Base-by-base conservation (phyloP, 306 rosid species). In the Medicago lupulina region DNA sequence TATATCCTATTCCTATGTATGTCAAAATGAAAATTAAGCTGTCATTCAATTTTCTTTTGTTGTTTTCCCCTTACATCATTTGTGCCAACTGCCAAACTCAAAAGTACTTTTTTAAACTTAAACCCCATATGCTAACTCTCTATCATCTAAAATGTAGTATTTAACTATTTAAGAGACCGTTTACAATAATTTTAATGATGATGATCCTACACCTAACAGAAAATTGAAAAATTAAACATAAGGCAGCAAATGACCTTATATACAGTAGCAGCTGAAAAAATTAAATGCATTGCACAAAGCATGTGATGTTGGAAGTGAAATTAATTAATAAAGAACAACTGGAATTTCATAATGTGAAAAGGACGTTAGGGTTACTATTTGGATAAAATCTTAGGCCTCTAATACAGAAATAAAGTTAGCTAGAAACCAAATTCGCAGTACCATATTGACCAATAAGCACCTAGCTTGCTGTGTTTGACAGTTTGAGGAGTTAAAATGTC, bases 201-300 rank as follows among this genome's bases (percentile, higher is more conserved):
- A 47, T 23, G 23, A 49, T 61, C 39, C 46, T 47, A 61, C 51
- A 49, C 15, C 9, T 14, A 38, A 38, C 11, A 34, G 7, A 66
- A 77, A 67, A 78, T 38, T 43, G 66, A 50, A 15, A 78, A 43
- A 43, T 3, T 43, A 43, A 43, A 34, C 38, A 5, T 34, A 4
- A 34, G 38, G 38, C 38, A 31, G 6, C 36, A 50, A 47, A 47
- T 15, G 54, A 67, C 23, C 5, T 23, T 39, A 77, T 70, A 60
- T 70, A 59, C 18, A 59, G 62, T 70, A 67, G 67, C 17, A 64
- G 82, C 60, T 79, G 68, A 54, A 47, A 70, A 70, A 58, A 28
- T 50, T 17, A 79, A 66, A 79, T 73, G 44, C 68, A 31, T 34
- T 31, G 62, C 74, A 73, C 49, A 62, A 15, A 67, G n/a, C 79